These are phyloP conservation scores for Pichia kudriavzevii DNA, from an alignment of 1,139 yeast genomes.

Conservation along the genomic window DNA sequence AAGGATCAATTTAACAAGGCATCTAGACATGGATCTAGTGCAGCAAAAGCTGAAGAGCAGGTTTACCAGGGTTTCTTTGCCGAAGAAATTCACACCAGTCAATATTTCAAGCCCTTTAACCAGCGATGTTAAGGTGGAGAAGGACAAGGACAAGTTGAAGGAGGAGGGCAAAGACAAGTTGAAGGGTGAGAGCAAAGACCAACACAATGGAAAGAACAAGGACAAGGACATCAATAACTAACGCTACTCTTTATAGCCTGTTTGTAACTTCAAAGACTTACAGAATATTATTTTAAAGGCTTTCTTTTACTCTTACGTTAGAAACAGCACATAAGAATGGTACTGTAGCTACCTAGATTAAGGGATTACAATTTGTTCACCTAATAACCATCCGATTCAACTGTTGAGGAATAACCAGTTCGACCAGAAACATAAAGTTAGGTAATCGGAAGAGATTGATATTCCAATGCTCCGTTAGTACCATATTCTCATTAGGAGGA, in stretches of 20 bases:
- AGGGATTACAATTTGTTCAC: constrained; percentile 7
- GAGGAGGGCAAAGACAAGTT: too few species aligned
- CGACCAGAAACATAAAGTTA: constrained; percentile 17
- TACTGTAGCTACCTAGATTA: too few species aligned
- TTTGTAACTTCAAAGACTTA: background rate
- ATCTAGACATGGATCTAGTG: constrained; percentile 86
- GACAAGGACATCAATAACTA: too few species aligned
- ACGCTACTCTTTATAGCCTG: too few species aligned
- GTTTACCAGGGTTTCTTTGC: constrained; percentile 80
- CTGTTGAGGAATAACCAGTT: constrained; percentile 7
- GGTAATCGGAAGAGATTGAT: constrained; percentile 20
- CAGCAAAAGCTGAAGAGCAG: constrained; percentile 74
- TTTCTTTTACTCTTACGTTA: too few species aligned
- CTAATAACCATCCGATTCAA: constrained; percentile 14
- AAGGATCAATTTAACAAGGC: constrained; percentile 80
- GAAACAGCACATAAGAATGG: too few species aligned
- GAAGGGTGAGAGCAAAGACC: too few species aligned
- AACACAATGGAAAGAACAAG: too few species aligned
- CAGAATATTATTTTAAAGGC: background rate
- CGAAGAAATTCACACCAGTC: constrained; percentile 88
- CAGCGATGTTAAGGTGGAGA: too few species aligned
- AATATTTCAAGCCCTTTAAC: constrained; percentile 54
- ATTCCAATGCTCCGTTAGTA: constrained; percentile 66
- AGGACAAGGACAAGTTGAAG: too few species aligned
- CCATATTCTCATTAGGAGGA: constrained; percentile 32